These are phyloP conservation scores for Solanum etuberosum DNA, from an alignment of 257 asterid genomes.

Conservation along the genomic window DNA sequence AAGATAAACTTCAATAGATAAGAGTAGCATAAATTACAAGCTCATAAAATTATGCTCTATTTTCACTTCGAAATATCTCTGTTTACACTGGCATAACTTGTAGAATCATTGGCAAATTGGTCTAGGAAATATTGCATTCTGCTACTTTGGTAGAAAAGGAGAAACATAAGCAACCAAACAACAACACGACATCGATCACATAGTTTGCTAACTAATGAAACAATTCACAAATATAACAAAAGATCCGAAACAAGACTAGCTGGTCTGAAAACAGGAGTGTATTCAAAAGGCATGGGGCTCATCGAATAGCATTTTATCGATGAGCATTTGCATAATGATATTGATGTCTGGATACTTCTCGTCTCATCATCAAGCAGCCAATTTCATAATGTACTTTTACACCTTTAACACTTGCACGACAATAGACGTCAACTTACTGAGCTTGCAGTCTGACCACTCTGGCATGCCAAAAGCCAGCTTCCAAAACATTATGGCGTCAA, in stretches of 20 bases:
- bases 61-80: background rate
- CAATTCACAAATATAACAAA: background rate
- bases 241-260: background rate
- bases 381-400: background rate
- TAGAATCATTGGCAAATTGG: background rate
- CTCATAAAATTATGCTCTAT: background rate
- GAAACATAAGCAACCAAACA: background rate
- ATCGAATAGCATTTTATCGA: background rate
- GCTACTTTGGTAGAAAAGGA: background rate
- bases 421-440: background rate
- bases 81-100: background rate
- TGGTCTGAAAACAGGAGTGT: background rate
- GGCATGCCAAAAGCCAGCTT: background rate
- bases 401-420: background rate
- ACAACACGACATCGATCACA: background rate
- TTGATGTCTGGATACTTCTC: background rate
- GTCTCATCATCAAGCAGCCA: background rate
- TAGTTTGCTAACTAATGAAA: background rate
- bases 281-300: background rate
- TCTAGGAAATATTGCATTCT: background rate
- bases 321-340: background rate
- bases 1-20: background rate
- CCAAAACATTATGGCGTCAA: conserved; percentile 1
- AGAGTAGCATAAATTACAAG: background rate
- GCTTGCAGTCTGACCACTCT: background rate